These are phyloP conservation scores for Creolimax fragrantissima DNA, from an alignment of 78 protist genomes.

Conservation along the genomic window DNA sequence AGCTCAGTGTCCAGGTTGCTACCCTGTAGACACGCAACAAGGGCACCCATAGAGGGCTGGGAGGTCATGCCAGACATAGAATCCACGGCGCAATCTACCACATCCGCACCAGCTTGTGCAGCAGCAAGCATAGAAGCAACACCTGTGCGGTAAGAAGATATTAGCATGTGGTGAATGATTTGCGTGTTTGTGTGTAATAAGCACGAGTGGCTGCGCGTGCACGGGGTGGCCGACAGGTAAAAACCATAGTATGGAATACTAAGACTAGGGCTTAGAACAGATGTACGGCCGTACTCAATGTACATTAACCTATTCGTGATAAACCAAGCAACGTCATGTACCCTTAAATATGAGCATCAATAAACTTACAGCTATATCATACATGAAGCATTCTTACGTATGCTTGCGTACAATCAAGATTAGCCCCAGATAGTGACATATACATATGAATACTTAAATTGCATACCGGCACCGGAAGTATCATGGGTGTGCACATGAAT, in stretches of 20 bases:
- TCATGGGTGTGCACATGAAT: conserved; percentile 85
- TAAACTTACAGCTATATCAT: too few relatives aligned
- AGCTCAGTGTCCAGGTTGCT: conserved; percentile 25
- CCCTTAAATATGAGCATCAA: too few relatives aligned
- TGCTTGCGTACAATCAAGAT: too few relatives aligned
- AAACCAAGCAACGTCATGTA: too few relatives aligned
- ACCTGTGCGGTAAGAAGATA: conserved; percentile 11
- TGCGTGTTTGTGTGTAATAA: too few relatives aligned
- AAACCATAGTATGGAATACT: too few relatives aligned
- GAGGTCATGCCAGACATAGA: conserved; percentile 69
- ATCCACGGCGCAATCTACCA: conserved; percentile 59
- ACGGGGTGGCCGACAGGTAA: conserved; percentile 2
- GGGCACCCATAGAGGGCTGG: conserved; percentile 70
- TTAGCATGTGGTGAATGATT: background rate
- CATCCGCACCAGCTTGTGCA: conserved; percentile 61
- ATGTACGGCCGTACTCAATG: too few relatives aligned
- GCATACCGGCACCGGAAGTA: conserved; percentile 42
- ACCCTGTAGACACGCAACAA: conserved; percentile 34
- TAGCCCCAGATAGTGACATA: too few relatives aligned
- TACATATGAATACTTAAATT: background rate
- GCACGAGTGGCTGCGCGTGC: background rate
- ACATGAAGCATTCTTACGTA: too few relatives aligned
- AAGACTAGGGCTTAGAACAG: too few relatives aligned
- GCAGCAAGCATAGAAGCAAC: conserved; percentile 55
- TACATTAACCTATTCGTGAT: too few relatives aligned